Conservation (phyloP, 331 rosid species). For the Pyrus hybrid region DNA sequence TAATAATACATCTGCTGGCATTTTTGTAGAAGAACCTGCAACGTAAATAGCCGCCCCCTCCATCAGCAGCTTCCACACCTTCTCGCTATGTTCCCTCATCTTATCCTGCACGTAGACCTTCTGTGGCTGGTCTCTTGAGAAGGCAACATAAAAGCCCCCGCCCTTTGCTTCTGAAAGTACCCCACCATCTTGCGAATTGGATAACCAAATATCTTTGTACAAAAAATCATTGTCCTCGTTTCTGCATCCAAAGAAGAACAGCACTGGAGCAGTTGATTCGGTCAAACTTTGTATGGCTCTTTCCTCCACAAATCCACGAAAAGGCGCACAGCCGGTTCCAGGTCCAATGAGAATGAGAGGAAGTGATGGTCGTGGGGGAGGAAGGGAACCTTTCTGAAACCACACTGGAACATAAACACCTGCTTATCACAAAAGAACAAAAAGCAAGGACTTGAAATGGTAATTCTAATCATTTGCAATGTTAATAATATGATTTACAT, state of each 20-base stretch:
- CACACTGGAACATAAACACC: slow-evolving; percentile 51
- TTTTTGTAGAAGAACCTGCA: slow-evolving; percentile 90
- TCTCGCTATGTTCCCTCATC: slow-evolving; percentile 60
- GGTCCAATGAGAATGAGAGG: slow-evolving; percentile 88
- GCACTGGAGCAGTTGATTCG: slow-evolving; percentile 48
- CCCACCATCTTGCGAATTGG: slow-evolving; percentile 41
- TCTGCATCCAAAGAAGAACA: slow-evolving; percentile 82
- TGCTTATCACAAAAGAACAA: slow-evolving; percentile 19
- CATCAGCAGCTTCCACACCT: slow-evolving; percentile 63
- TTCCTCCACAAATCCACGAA: slow-evolving; percentile 81
- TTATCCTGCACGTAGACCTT: slow-evolving; percentile 91
- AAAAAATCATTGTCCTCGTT: slow-evolving; percentile 66
- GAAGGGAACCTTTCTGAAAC: slow-evolving; percentile 74
- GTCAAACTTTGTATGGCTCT: slow-evolving; percentile 53
- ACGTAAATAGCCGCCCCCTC: slow-evolving; percentile 73
- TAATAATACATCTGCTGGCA: slow-evolving; percentile 83
- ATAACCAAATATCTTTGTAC: slow-evolving; percentile 70
- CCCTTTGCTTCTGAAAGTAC: slow-evolving; percentile 73
- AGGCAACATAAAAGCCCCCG: slow-evolving; percentile 84
- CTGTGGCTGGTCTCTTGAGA: slow-evolving; percentile 76
- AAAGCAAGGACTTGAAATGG: slow-evolving; percentile 1
- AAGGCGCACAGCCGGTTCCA: slow-evolving; percentile 94
- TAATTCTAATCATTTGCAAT: not conserved
- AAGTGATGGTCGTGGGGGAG: slow-evolving; percentile 59
- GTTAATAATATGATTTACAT: not conserved